A percentile compares a stretch with the other conserved stretches of the same genome.
Conservation (phyloP, 306 rosid species). For the Cicer judaicum region DNA sequence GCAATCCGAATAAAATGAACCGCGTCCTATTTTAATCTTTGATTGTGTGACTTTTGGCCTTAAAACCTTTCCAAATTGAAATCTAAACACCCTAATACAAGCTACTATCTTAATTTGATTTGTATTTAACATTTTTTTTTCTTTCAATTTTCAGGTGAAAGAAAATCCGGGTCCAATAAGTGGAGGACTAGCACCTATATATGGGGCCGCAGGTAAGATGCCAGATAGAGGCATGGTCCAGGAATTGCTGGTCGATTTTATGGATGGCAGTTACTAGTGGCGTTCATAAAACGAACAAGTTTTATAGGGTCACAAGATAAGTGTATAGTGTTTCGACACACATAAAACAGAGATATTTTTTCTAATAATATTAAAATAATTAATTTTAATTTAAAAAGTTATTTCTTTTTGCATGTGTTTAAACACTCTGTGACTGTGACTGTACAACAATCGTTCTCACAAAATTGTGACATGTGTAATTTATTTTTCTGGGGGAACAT, state of each 20-base stretch:
- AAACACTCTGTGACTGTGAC: no score
- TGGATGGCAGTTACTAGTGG: conserved; percentile 85
- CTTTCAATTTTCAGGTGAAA: conserved; percentile 65
- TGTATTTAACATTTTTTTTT: conserved; percentile 6
- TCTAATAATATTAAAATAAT: no score
- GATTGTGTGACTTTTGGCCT: no score
- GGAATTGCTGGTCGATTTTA: conserved; percentile 83
- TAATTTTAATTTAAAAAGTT: no score
- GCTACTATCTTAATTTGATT: conserved; percentile 29
- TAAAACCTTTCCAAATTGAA: no score
- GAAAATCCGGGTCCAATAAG: conserved; percentile 87
- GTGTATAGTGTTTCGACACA: no score
- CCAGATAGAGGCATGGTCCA: conserved; percentile 89
- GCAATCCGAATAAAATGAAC: no score
- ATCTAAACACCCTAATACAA: not conserved
- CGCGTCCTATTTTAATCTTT: no score
- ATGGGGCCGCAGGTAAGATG: conserved; percentile 97
- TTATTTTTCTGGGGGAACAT: conserved; percentile 44
- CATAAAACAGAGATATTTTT: no score
- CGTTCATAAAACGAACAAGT: not conserved
- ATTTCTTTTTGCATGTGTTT: no score
- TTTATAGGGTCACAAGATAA: no score
- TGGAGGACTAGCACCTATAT: conserved; percentile 94
- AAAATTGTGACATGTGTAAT: conserved; percentile 3
- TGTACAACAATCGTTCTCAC: no score